Percentiles rank a stretch among this genome's conserved stretches.
These are phyloP conservation scores for Hirschfeldia incana DNA, from an alignment of 345 rosid genomes.

Conservation along the genomic window DNA sequence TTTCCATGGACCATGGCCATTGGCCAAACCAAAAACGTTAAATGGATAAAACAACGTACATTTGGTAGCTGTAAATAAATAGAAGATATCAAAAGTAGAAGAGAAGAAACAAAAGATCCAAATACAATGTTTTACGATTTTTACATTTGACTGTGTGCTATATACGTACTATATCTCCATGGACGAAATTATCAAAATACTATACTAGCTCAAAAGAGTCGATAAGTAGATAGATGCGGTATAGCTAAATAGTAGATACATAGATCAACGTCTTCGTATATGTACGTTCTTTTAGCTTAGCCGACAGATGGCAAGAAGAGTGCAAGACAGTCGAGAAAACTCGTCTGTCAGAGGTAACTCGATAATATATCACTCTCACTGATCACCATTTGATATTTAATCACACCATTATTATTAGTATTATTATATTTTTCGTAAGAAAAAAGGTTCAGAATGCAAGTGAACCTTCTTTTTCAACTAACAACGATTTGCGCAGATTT, in stretches of 20 bases:
- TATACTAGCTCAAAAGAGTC: not conserved
- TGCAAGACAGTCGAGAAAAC: not conserved
- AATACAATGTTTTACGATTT: not conserved
- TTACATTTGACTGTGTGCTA: not conserved
- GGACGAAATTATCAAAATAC: not conserved
- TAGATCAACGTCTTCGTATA: not conserved
- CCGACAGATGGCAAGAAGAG: not conserved
- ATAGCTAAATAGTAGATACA: not conserved
- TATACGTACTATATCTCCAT: not conserved
- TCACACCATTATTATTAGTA: not conserved
- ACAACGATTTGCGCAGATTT: conserved; percentile 2
- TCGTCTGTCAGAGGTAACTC: not conserved
- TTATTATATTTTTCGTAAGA: not conserved
- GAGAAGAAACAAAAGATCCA: not conserved
- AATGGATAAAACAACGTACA: not conserved
- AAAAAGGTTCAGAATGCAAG: not conserved
- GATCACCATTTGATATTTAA: not conserved
- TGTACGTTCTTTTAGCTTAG: not conserved
- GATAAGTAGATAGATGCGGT: not conserved
- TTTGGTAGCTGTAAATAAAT: not conserved
- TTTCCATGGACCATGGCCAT: not conserved
- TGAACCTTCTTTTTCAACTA: not conserved
- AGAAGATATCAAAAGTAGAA: not conserved
- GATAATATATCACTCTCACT: not conserved
- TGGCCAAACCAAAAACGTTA: not conserved